phyloP scores from a whole-genome alignment of 1,139 yeast genomes.

The Meyerozyma athensensis region DNA sequence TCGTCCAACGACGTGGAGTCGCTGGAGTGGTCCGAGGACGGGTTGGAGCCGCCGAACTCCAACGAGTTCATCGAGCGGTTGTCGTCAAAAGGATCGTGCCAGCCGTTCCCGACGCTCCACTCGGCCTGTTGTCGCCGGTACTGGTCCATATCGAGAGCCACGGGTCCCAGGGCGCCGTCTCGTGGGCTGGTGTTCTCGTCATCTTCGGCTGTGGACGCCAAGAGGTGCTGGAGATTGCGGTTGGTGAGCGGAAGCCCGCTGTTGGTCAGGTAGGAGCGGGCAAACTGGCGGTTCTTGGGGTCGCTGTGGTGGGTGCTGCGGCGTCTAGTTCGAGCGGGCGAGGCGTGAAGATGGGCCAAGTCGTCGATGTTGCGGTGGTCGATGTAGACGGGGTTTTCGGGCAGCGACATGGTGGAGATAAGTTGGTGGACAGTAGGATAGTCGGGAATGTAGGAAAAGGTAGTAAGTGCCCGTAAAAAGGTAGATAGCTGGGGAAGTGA shows the following conservation, averaged over 20 bases:
- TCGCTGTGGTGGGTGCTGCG: conserved; percentile 14
- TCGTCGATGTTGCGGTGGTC: conserved; percentile 32
- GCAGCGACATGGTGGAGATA: too few relatives aligned
- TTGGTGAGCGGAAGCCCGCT: conserved; percentile 32
- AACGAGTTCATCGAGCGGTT: conserved; percentile 25
- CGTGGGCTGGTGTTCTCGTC: conserved; percentile 11
- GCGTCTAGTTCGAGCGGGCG: conserved; percentile 31
- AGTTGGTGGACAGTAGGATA: neutral
- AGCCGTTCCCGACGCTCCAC: conserved; percentile 14
- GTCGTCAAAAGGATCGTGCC: conserved; percentile 16
- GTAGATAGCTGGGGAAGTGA: too few relatives aligned
- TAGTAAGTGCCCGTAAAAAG: too few relatives aligned
- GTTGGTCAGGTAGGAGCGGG: conserved; percentile 2
- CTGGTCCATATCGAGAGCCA: conserved; percentile 38
- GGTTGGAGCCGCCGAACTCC: conserved; percentile 58
- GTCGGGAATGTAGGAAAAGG: too few relatives aligned
- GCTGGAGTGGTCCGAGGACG: conserved; percentile 67
- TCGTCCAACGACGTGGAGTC: conserved; percentile 77
- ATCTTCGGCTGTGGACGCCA: conserved; percentile 10
- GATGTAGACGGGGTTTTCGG: conserved; percentile 20
- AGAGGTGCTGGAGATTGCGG: conserved; percentile 29
- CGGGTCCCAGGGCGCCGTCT: conserved; percentile 17
- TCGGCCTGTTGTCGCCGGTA: conserved; percentile 34
- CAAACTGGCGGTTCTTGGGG: neutral
- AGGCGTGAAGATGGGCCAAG: conserved; percentile 26